phyloP scores from a whole-genome alignment of 1,284 basidiomycete genomes.

The Termitomyces sp. region DNA sequence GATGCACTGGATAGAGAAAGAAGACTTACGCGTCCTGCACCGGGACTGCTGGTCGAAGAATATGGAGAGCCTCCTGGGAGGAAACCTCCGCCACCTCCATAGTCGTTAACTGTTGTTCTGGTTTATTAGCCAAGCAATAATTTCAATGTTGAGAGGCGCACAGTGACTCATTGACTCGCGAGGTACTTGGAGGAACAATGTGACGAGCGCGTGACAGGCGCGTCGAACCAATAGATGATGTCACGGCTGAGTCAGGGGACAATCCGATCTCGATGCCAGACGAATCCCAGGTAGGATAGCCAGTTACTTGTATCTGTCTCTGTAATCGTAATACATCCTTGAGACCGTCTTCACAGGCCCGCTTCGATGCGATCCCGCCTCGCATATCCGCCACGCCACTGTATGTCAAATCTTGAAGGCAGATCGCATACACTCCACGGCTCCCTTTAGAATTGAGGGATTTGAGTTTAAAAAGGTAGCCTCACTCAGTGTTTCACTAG shows the following conservation, averaged over 20 bases:
- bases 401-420: constrained; percentile 1
- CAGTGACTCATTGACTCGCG: constrained; percentile 29
- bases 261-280: constrained; percentile 7
- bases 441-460: neutral
- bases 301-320: neutral
- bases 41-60: constrained; percentile 33
- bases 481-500: neutral
- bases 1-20: constrained; percentile 19
- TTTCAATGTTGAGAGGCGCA: constrained; percentile 15
- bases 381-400: neutral
- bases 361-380: neutral
- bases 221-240: neutral
- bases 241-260: constrained; percentile 1
- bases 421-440: neutral
- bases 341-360: neutral
- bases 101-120: constrained; percentile 23
- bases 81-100: constrained; percentile 34
- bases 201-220: constrained; percentile 13
- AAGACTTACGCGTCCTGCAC: constrained; percentile 28
- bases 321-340: neutral
- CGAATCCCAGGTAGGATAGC: neutral
- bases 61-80: constrained; percentile 36
- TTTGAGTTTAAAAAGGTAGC: neutral
- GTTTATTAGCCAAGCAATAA: constrained; percentile 2
- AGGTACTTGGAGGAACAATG: neutral